Conservation (phyloP, 179 eudicot species). For the Beta lomatogona region DNA sequence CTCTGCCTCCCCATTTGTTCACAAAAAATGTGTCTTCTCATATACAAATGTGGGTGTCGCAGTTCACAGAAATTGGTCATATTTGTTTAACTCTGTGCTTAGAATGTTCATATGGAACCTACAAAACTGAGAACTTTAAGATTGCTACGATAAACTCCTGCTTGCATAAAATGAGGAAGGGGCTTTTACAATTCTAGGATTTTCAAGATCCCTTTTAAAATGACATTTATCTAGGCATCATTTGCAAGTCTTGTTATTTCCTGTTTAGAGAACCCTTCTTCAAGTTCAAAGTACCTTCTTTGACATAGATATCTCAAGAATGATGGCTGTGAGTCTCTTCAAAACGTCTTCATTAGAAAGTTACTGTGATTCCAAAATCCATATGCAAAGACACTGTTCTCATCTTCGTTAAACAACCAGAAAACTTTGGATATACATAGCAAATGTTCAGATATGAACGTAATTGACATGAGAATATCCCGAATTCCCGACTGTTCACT, state of each 20-base stretch:
- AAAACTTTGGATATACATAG: background rate
- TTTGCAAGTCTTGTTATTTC: background rate
- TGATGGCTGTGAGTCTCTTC: background rate
- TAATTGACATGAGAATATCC: background rate
- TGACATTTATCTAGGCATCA: too few species aligned
- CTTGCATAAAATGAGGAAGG: background rate
- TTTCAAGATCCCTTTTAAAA: too few species aligned
- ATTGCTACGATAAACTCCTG: background rate
- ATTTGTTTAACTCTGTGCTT: background rate
- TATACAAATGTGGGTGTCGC: background rate
- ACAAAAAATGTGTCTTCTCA: background rate
- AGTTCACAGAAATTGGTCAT: background rate
- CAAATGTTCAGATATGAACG: background rate
- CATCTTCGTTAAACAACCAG: background rate
- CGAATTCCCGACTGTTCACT: background rate
- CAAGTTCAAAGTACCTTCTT: background rate
- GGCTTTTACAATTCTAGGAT: too few species aligned
- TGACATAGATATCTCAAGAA: background rate
- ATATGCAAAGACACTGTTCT: background rate
- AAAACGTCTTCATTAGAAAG: background rate
- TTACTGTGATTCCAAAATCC: background rate
- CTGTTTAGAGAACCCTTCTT: background rate
- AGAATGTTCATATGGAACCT: background rate
- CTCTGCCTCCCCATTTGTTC: background rate
- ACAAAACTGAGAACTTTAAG: background rate